Evolutionary conservation across 352 stramenopile genomes (phyloP), one percentile per base, ranked within the genome.

Genomic region (Phytophthora capsici): DNA sequence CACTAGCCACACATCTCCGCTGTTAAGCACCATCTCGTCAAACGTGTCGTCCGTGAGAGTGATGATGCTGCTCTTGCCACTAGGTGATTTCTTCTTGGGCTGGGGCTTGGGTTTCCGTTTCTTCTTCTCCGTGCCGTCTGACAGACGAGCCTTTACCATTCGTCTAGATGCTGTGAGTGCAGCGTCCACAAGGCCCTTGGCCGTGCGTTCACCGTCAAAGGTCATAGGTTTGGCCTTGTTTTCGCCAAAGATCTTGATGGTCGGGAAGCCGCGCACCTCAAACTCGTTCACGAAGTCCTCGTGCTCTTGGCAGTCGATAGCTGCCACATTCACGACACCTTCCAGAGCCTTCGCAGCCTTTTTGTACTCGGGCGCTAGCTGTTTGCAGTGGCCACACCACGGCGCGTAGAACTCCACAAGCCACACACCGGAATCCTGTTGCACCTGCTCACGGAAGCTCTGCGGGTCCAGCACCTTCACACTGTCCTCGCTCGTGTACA

Each of bases 391-490:
- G 32, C 95, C 95, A 59, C 93, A 98, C 93, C 93, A 98, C 38
- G 94, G 94, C 47, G 95, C 95, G 51, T 97, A 98, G 66, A 98
- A 98, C 73, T 98, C 90, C 17, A 98, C 91, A n/a, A 98, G 51
- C 92, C 93, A 98, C 66, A 96, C 78, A 13, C 84, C 84, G 5
- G 77, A 74, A 71, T 90, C 84, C 78, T 85, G 75, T 72, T 89
- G 77, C 52, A 95, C 57, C 52, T 80, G 60, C 52, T 93, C 83
- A 12, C 82, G 78, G 44, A 95, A 84, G 59, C 75, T 84, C 68
- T 89, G 78, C 0, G 84, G 65, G 54, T 95, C 87, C 41, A 95
- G 70, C 30, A 90, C 34, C 65, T 88, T 89, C 22, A 95, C 87
- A 22, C 71, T 71, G 10, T 84, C 86, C 20, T 79, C 83, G 61